Evolutionary conservation across 768 basidiomycete genomes (phyloP).

Genomic region (Suillus ampliporus): DNA sequence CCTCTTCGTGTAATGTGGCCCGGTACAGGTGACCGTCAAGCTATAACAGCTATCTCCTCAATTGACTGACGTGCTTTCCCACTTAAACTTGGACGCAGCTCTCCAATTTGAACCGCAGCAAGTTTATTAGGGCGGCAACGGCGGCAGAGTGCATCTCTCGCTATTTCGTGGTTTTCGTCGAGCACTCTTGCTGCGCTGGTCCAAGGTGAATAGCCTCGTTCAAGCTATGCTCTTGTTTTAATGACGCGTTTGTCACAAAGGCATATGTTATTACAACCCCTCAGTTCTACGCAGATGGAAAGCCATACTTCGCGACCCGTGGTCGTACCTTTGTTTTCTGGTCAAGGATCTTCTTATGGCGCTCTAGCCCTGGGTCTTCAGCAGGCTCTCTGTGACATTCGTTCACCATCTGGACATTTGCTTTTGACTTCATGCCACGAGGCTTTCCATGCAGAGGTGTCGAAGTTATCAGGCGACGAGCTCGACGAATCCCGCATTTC

Average conservation of each 20-base stretch:
- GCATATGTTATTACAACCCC: not conserved
- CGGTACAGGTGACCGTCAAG: not conserved
- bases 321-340: slow-evolving; percentile 57
- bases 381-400: slow-evolving; percentile 49
- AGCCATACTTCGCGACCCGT: slow-evolving; percentile 2
- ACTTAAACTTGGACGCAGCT: not conserved
- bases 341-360: slow-evolving; percentile 53
- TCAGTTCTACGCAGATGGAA: not conserved
- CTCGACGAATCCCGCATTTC: slow-evolving; percentile 44
- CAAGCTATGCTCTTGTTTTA: not conserved
- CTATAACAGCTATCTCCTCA: not conserved
- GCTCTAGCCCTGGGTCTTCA: slow-evolving; percentile 38
- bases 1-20: not conserved
- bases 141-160: too few species aligned
- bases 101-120: not conserved
- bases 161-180: too few species aligned
- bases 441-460: slow-evolving; percentile 55
- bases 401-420: slow-evolving; percentile 45
- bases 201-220: not conserved
- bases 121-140: not conserved
- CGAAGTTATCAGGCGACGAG: slow-evolving; percentile 46
- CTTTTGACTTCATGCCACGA: slow-evolving; percentile 58
- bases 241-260: not conserved
- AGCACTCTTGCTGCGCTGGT: not conserved
- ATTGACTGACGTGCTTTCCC: not conserved